Conservation (phyloP, 2,329 filamentous ascomycete species). For the Cercospora canescens region DNA sequence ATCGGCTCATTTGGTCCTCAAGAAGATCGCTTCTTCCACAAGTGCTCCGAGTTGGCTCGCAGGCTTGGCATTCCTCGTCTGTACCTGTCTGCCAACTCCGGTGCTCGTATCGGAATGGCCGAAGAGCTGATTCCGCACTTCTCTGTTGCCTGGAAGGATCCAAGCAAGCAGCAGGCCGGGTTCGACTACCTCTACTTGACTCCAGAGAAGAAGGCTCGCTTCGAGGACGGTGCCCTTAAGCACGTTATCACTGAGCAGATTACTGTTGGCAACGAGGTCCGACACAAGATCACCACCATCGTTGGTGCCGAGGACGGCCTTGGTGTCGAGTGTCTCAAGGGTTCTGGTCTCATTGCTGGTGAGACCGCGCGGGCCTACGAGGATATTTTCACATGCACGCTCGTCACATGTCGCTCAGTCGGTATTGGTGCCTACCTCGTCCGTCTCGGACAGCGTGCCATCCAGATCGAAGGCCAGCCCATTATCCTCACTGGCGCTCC, state of each 20-base stretch:
- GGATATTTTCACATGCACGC: constrained; percentile 96
- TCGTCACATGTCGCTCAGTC: constrained; percentile 97
- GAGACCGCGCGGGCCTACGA: constrained; percentile 96
- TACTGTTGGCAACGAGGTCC: constrained; percentile 80
- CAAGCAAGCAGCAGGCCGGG: constrained; percentile 74
- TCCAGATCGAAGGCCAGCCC: constrained; percentile 97
- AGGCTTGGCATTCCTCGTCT: constrained; percentile 94
- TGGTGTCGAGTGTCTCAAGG: constrained; percentile 94
- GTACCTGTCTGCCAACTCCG: constrained; percentile 97
- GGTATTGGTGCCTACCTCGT: constrained; percentile 99
- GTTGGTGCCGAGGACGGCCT: constrained; percentile 92
- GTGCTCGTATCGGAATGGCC: constrained; percentile 93
- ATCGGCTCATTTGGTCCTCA: constrained; percentile 96
- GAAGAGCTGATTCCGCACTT: constrained; percentile 97
- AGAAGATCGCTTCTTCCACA: constrained; percentile 98
- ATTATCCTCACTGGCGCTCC: constrained; percentile 98
- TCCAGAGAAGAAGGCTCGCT: constrained; percentile 79
- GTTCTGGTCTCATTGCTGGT: constrained; percentile 96
- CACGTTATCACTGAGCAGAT: constrained; percentile 87
- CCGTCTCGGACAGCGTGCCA: constrained; percentile 94
- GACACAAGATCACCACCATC: constrained; percentile 92
- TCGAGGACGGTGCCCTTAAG: constrained; percentile 73
- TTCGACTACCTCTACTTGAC: constrained; percentile 98
- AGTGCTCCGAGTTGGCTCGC: constrained; percentile 94
- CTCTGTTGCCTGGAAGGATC: constrained; percentile 94